Conservation (phyloP, 2,329 filamentous ascomycete species). For the Corinectria fuckeliana region DNA sequence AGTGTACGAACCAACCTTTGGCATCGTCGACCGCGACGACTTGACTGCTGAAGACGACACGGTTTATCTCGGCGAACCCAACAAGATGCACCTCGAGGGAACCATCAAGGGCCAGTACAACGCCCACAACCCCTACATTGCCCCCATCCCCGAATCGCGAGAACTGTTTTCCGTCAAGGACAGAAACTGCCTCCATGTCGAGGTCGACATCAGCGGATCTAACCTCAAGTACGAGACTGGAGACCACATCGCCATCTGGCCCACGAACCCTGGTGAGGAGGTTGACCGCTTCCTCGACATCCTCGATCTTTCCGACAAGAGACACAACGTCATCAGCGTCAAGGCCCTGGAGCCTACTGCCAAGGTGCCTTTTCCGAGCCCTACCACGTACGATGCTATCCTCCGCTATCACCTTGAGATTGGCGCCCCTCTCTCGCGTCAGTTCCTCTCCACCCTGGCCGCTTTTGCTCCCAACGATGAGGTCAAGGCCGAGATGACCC, state of each 20-base stretch:
- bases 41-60: constrained; percentile 76
- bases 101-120: constrained; percentile 88
- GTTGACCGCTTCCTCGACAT: constrained; percentile 88
- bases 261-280: constrained; percentile 90
- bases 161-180: constrained; percentile 91
- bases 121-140: constrained; percentile 95
- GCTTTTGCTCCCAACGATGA: constrained; percentile 88
- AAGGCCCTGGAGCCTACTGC: constrained; percentile 94
- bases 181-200: constrained; percentile 95
- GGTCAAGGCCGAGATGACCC: constrained; percentile 85
- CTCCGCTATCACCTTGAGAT: constrained; percentile 97
- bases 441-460: constrained; percentile 86
- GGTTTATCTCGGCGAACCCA: constrained; percentile 95
- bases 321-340: constrained; percentile 81
- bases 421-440: constrained; percentile 91
- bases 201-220: constrained; percentile 88
- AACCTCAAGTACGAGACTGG: constrained; percentile 94
- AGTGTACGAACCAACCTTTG: constrained; percentile 92
- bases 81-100: constrained; percentile 92
- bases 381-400: constrained; percentile 94
- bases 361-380: constrained; percentile 96
- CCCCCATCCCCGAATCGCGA: constrained; percentile 87
- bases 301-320: constrained; percentile 77
- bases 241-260: constrained; percentile 97
- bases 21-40: constrained; percentile 76